Conservation (phyloP, 345 rosid genomes). For the Hibiscus tridactylites region DNA sequence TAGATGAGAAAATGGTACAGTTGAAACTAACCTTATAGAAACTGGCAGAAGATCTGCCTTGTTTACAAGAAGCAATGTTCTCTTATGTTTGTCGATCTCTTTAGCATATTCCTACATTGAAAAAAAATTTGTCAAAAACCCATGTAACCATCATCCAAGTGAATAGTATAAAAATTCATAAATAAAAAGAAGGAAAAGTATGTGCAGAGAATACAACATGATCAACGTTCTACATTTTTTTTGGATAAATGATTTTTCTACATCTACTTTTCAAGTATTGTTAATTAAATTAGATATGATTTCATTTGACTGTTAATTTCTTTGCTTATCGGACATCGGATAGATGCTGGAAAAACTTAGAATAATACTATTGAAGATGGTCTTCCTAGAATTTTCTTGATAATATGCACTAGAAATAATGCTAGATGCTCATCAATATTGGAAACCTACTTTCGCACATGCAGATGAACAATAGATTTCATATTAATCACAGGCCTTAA, state of each 20-base stretch:
- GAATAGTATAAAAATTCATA: background rate
- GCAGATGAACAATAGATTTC: background rate
- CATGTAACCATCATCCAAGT: background rate
- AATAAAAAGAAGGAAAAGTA: background rate
- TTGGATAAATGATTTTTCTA: background rate
- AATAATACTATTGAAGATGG: background rate
- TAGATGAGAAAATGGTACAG: background rate
- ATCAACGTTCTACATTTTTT: background rate
- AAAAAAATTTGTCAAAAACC: background rate
- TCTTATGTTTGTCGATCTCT: conserved; percentile 70
- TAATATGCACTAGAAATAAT: background rate
- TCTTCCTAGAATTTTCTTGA: background rate
- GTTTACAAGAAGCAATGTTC: conserved; percentile 81
- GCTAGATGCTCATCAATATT: background rate
- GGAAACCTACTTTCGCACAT: background rate
- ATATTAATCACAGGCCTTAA: background rate
- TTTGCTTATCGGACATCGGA: background rate
- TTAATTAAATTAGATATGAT: background rate
- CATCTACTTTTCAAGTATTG: background rate
- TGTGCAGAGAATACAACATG: background rate
- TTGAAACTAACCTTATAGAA: conserved; percentile 46
- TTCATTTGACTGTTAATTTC: background rate
- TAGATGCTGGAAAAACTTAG: conserved; percentile 2
- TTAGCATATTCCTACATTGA: conserved; percentile 59
- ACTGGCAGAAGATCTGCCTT: conserved; percentile 89